phyloP scores from a whole-genome alignment of 2,329 filamentous ascomycete species.

The Lasiodiplodia theobromae region DNA sequence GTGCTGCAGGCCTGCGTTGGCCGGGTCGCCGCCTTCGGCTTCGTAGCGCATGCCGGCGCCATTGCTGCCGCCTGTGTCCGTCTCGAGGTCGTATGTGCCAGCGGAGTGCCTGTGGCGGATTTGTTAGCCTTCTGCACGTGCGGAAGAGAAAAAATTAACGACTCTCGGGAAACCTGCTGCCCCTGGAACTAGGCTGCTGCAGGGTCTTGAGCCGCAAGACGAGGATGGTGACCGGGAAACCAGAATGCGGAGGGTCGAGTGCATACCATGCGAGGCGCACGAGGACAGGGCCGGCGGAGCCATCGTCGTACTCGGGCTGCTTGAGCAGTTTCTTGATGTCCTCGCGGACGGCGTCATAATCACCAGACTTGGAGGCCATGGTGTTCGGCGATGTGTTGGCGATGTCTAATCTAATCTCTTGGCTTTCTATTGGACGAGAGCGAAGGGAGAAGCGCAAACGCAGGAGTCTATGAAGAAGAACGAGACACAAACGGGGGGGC shows the following conservation, averaged over 20 bases:
- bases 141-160: not conserved
- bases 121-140: not conserved
- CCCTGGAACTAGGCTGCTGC: not conserved
- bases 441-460: not conserved
- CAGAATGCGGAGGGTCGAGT: not conserved
- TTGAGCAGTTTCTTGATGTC: conserved; percentile 62
- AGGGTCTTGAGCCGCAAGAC: conserved; percentile 16
- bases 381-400: conserved; percentile 11
- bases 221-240: not conserved
- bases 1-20: conserved; percentile 70
- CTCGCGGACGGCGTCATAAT: conserved; percentile 58
- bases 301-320: conserved; percentile 71
- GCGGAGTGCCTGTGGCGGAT: conserved; percentile 61
- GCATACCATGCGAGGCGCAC: conserved; percentile 68
- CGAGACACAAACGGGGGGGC: not conserved
- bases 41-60: conserved; percentile 73
- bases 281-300: conserved; percentile 68
- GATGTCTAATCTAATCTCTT: conserved; percentile 21
- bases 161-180: conserved; percentile 10
- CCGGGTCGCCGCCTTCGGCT: conserved; percentile 68
- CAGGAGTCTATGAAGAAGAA: not conserved
- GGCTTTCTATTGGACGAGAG: conserved; percentile 8
- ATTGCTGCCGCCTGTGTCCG: conserved; percentile 69
- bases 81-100: conserved; percentile 66
- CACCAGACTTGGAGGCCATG: conserved; percentile 35